Evolutionary conservation across 805 yeast species (phyloP).

Genomic region (Starmerella tilneyi): DNA sequence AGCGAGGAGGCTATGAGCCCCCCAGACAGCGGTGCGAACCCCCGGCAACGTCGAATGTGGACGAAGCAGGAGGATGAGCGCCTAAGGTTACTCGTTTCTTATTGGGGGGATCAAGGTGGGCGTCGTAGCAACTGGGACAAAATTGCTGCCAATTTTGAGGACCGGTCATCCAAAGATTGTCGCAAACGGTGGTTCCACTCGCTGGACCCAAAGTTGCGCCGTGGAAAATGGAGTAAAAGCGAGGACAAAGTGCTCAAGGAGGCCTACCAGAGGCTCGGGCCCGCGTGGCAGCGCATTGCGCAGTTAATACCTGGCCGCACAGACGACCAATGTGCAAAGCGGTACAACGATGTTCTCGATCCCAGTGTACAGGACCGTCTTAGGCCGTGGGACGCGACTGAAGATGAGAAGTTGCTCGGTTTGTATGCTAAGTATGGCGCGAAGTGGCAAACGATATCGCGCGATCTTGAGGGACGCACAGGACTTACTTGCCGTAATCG

Average conservation of each 20-base stretch:
- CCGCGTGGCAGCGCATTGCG: slow-evolving; percentile 80
- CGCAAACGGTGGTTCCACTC: slow-evolving; percentile 82
- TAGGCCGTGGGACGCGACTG: slow-evolving; percentile 68
- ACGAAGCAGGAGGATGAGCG: slow-evolving; percentile 58
- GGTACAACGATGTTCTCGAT: slow-evolving; percentile 79
- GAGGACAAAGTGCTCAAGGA: slow-evolving; percentile 60
- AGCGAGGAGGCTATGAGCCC: slow-evolving; percentile 1
- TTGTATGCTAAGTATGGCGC: slow-evolving; percentile 68
- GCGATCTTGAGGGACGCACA: slow-evolving; percentile 66
- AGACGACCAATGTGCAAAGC: slow-evolving; percentile 88
- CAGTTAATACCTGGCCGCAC: slow-evolving; percentile 70
- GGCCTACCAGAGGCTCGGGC: slow-evolving; percentile 60
- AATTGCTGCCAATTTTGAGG: slow-evolving; percentile 30
- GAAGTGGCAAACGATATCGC: slow-evolving; percentile 75
- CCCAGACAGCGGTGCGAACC: background rate
- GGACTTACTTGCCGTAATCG: slow-evolving; percentile 83
- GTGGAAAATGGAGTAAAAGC: slow-evolving; percentile 77
- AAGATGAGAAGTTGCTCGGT: slow-evolving; percentile 59
- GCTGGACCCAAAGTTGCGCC: slow-evolving; percentile 66
- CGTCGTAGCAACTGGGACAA: slow-evolving; percentile 37
- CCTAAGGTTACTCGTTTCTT: slow-evolving; percentile 36
- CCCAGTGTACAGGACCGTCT: slow-evolving; percentile 69
- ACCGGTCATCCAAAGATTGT: slow-evolving; percentile 68
- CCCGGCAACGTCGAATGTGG: slow-evolving; percentile 41
- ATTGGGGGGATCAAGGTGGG: slow-evolving; percentile 40